Evolutionary conservation across 352 stramenopile genomes (phyloP).

Genomic region (Phytophthora constricta): DNA sequence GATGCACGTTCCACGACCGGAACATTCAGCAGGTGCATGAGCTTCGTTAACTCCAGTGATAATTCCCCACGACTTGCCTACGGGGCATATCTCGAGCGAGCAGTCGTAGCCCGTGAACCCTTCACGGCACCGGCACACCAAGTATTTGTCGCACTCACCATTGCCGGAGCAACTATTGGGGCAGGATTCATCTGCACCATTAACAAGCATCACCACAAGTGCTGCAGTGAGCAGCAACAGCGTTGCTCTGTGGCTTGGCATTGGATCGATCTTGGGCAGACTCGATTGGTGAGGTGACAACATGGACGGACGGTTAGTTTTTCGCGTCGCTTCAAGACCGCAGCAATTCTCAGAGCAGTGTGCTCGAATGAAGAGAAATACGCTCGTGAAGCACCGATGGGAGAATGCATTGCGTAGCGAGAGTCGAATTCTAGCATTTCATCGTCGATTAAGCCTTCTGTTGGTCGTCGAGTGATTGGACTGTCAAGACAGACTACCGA

Average conservation of each 20-base stretch:
- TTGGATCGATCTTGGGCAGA: background rate
- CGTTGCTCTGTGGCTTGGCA: constrained; percentile 7
- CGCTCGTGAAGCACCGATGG: constrained; percentile 22
- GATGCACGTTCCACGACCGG: constrained; percentile 75
- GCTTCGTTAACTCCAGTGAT: constrained; percentile 52
- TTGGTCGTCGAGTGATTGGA: background rate
- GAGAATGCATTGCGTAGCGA: constrained; percentile 15
- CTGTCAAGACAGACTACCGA: constrained; percentile 5
- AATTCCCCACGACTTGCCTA: constrained; percentile 61
- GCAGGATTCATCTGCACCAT: constrained; percentile 40
- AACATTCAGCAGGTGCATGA: constrained; percentile 59
- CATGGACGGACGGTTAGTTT: constrained; percentile 21
- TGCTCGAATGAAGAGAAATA: constrained; percentile 17
- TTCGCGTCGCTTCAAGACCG: constrained; percentile 29
- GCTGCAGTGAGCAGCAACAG: constrained; percentile 3
- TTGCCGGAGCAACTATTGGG: constrained; percentile 63
- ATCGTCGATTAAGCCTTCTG: background rate
- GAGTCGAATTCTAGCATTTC: background rate
- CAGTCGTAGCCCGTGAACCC: constrained; percentile 75
- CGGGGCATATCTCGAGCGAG: constrained; percentile 54
- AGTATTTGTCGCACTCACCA: constrained; percentile 62
- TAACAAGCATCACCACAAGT: constrained; percentile 1
- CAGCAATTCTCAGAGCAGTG: background rate
- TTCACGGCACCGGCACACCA: constrained; percentile 61
- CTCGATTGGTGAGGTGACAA: background rate